phyloP scores from a whole-genome alignment of 345 rosid genomes.

The Hibiscus trionum region DNA sequence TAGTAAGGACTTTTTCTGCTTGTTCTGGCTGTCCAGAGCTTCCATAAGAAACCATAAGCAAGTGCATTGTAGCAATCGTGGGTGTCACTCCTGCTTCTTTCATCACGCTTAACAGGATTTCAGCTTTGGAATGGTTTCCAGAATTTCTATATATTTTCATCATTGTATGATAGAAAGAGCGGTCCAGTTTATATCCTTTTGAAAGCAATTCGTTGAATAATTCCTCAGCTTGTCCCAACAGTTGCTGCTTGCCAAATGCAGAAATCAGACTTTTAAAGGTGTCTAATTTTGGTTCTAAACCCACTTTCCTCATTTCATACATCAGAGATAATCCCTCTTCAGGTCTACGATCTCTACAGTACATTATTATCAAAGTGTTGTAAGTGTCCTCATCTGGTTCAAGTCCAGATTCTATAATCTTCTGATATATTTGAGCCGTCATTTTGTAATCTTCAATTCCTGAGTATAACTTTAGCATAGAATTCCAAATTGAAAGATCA shows the following conservation, averaged over 20 bases:
- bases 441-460: conserved; percentile 67
- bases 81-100: conserved; percentile 77
- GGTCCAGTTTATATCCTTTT: conserved; percentile 69
- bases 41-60: conserved; percentile 90
- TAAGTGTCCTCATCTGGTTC: conserved; percentile 81
- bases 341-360: conserved; percentile 78
- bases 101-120: conserved; percentile 60
- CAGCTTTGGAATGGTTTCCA: conserved; percentile 69
- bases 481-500: conserved; percentile 80
- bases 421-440: conserved; percentile 63
- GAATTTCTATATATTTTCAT: conserved; percentile 79
- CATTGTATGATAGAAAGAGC: conserved; percentile 84
- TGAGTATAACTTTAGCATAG: conserved; percentile 74
- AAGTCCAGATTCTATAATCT: conserved; percentile 56
- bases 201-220: conserved; percentile 59
- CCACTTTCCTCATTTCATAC: conserved; percentile 64
- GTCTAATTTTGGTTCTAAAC: conserved; percentile 74
- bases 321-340: conserved; percentile 73
- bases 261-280: conserved; percentile 89
- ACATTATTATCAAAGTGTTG: conserved; percentile 77
- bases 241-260: conserved; percentile 73
- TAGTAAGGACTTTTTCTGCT: conserved; percentile 71
- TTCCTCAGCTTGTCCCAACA: conserved; percentile 67
- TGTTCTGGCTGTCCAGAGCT: conserved; percentile 80
- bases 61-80: conserved; percentile 81